Base-by-base conservation (phyloP, 768 basidiomycete species). In the Hemileccinum rubropunctum region DNA sequence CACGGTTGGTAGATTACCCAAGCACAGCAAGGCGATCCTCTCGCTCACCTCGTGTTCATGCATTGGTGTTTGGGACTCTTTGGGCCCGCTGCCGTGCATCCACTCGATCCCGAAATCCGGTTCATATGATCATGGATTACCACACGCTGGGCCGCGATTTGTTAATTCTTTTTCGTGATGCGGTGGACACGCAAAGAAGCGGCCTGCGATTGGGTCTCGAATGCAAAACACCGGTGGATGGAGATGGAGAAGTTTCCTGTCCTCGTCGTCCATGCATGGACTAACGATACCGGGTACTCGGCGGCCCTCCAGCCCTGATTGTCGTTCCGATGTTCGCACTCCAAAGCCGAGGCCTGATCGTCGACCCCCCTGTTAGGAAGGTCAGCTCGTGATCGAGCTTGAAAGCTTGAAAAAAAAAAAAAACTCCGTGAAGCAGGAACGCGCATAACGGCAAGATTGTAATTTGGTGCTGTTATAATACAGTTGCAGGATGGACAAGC, bases 141-240 rank as follows among this genome's bases (percentile, higher is more conserved):
- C 42, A 43, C 53, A 48, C 45, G 4, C 23, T 23, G 3, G 6
- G 35, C 50, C 57, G 46, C 42, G 11, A 47, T 42, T 45, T 60
- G 57, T 65, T 65, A 56, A 62, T 65, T 32, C 28, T 30, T 51
- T 50, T 27, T n/a, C n/a, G 37, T 45, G 54, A 52, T 35, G 40
- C 37, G 33, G 45, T 39, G 42, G 40, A 49, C 3, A 30, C 28
- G 28, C 28, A 30, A 30, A 50, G 45, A 51, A 51, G 41, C 48
- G 36, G 4, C n/a, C n/a, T n/a, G n/a, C 8, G 36, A 37, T 13
- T 6, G n/a, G 56, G 56, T 51, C 62, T 54, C 47, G 47, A 53
- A 44, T 30, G 8, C 48, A 15, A 23, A 26, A n/a, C 26, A 35
- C 26, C 15, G 50, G 45, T n/a, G 28, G 28, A 30, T 30, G 28